phyloP scores from a whole-genome alignment of 2,329 filamentous ascomycete species.

The Epicoccum nigrum region DNA sequence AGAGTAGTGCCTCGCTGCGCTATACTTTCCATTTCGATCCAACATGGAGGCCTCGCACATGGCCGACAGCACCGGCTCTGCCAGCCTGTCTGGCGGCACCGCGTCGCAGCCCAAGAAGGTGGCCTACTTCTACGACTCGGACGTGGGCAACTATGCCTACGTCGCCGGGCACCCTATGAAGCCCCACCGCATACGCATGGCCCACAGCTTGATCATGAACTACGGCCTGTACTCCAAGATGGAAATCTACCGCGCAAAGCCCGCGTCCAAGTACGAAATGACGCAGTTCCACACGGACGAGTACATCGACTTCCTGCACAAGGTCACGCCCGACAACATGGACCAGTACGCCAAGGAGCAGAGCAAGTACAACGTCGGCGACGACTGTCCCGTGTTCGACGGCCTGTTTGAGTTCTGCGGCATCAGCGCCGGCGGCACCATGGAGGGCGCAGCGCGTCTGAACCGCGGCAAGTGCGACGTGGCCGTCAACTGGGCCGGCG shows the following conservation, averaged over 20 bases:
- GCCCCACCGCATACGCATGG: constrained; percentile 71
- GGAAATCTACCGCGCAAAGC: constrained; percentile 66
- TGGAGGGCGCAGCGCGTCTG: constrained; percentile 72
- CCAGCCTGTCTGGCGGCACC: constrained; percentile 29
- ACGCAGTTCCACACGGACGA: constrained; percentile 76
- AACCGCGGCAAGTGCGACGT: constrained; percentile 73
- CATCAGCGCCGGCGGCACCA: constrained; percentile 71
- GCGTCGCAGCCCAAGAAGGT: constrained; percentile 70
- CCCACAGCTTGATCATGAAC: constrained; percentile 70
- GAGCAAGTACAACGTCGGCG: constrained; percentile 74
- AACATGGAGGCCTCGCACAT: constrained; percentile 26
- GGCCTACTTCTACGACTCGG: constrained; percentile 97
- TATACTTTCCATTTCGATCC: too few relatives aligned
- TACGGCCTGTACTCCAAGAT: constrained; percentile 76
- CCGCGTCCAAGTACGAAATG: constrained; percentile 72
- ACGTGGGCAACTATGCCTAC: constrained; percentile 98
- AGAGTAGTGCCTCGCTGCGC: too few relatives aligned
- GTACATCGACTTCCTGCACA: constrained; percentile 75
- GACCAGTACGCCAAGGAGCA: constrained; percentile 91
- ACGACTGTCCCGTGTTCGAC: constrained; percentile 69
- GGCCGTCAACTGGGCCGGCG: constrained; percentile 76
- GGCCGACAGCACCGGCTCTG: constrained; percentile 17
- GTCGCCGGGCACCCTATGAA: constrained; percentile 75
- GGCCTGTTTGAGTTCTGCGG: constrained; percentile 74
- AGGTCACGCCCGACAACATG: constrained; percentile 99